Base-by-base conservation (phyloP, 148 eudicot genomes). In the Cornus florida region DNA sequence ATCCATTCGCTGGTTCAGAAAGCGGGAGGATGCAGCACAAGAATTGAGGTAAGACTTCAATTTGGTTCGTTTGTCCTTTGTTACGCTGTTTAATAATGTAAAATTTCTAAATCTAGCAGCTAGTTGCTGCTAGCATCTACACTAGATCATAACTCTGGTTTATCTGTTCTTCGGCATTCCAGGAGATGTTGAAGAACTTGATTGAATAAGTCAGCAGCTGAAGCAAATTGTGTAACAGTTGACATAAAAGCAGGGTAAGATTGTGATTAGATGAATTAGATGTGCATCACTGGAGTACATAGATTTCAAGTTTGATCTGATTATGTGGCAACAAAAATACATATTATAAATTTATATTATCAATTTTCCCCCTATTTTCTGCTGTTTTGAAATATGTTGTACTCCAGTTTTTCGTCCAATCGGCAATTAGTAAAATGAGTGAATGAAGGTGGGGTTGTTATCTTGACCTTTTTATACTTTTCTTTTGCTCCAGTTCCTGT, bases 21-120 rank as follows among this genome's bases (percentile, higher is more conserved):
- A 96, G 99, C 75, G 99, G 98, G 72, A 87, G 97, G 79, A 57
- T 93, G 88, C 98, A 96, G 76, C 99, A 96, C 91, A 96, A 92
- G 85, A 96, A 96, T 84, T 96, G 85, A 92, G 84, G 78, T 74
- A 31, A 20, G 74, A 9, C n/a, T 41, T 13, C n/a, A 57, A 33
- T 79, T 65, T 22, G 70, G 48, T 43, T 7, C 11, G 22, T 23
- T 68, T 31, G 67, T 38, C 59, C 5, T 12, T 2, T 14, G 59
- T 53, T 0, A 53, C 11, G 20, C 70, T 32, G 46, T 22, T 56
- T 16, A 56, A 35, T 22, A 38, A 23, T 59, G 57, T 59, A 41
- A 70, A 20, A 46, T 67, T 78, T 19, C 69, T 62, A 23, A 20
- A 70, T 17, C 8, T 70, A 0, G 12, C 8, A 32, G 43, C 43